phyloP scores from a whole-genome alignment of 257 asterid genomes.

The Verbena officinalis region DNA sequence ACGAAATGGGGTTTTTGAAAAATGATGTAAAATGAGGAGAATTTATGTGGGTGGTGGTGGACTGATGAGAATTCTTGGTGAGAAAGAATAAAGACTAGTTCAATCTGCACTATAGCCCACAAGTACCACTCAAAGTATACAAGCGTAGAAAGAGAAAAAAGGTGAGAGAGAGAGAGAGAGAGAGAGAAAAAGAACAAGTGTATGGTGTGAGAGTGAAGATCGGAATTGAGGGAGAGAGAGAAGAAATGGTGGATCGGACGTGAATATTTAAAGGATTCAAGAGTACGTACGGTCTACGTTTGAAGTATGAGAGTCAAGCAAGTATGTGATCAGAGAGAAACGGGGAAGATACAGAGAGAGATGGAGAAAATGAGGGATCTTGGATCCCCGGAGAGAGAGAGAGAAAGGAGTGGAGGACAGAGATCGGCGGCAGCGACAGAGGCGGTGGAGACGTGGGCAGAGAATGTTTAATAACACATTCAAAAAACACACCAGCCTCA shows the following conservation, averaged over 20 bases:
- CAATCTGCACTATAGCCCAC: not conserved
- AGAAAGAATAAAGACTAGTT: no score
- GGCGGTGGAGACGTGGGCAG: not conserved
- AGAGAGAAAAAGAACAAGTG: not conserved
- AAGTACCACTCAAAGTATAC: no score
- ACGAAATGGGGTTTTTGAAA: not conserved
- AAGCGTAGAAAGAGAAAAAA: no score
- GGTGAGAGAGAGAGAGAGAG: not conserved
- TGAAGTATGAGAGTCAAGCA: not conserved
- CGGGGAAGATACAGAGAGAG: not conserved
- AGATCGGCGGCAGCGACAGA: slow-evolving; percentile 4
- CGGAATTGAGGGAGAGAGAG: slow-evolving; percentile 16
- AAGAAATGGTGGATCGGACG: no score
- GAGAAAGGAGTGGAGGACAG: slow-evolving; percentile 8
- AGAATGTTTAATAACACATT: slow-evolving; percentile 9
- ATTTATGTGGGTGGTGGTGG: not conserved
- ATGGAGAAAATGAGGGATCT: not conserved
- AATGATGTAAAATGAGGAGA: not conserved
- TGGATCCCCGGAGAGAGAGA: not conserved
- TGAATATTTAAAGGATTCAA: not conserved
- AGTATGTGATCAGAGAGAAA: not conserved
- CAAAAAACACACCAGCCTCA: not conserved
- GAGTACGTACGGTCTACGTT: not conserved
- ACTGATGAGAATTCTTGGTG: not conserved
- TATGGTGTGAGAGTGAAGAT: slow-evolving; percentile 19